phyloP scores from a whole-genome alignment of 805 yeast genomes.

The Cyberlindnera euphorbiiphila region DNA sequence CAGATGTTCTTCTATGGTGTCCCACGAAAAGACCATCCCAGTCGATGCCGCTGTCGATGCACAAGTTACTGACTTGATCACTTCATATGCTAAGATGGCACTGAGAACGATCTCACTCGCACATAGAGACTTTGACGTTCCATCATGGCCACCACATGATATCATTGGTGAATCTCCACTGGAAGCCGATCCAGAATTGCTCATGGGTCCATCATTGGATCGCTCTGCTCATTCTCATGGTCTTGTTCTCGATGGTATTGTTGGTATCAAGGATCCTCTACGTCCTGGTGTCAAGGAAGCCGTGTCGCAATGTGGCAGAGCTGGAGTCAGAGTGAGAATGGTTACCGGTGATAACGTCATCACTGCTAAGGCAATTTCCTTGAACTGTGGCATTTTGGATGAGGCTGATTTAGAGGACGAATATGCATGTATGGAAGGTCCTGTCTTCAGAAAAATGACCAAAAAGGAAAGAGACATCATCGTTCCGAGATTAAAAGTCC shows the following conservation, averaged over 20 bases:
- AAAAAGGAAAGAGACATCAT: conserved; percentile 50
- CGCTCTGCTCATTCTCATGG: conserved; percentile 28
- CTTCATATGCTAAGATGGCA: conserved; percentile 68
- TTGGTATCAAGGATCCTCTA: conserved; percentile 94
- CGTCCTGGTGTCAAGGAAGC: conserved; percentile 89
- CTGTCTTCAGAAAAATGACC: conserved; percentile 68
- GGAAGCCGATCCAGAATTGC: conserved; percentile 41
- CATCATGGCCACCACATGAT: conserved; percentile 67
- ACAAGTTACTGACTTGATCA: conserved; percentile 40
- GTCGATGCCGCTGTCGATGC: conserved; percentile 27
- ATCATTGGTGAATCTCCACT: conserved; percentile 31
- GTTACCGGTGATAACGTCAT: conserved; percentile 94
- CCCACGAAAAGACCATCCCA: conserved; percentile 13
- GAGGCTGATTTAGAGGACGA: conserved; percentile 49
- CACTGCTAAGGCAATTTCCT: conserved; percentile 90
- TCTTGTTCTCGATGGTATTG: conserved; percentile 63
- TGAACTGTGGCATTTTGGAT: conserved; percentile 68
- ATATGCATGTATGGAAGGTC: conserved; percentile 85
- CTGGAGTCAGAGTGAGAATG: conserved; percentile 96
- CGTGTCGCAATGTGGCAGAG: conserved; percentile 76
- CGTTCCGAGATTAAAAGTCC: conserved; percentile 74
- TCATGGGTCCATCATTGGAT: conserved; percentile 34
- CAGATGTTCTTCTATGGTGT: conserved; percentile 45
- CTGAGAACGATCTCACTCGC: conserved; percentile 87
- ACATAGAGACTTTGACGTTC: conserved; percentile 60